Evolutionary conservation across 352 stramenopile genomes (phyloP).

Genomic region (Phytophthora syringae): DNA sequence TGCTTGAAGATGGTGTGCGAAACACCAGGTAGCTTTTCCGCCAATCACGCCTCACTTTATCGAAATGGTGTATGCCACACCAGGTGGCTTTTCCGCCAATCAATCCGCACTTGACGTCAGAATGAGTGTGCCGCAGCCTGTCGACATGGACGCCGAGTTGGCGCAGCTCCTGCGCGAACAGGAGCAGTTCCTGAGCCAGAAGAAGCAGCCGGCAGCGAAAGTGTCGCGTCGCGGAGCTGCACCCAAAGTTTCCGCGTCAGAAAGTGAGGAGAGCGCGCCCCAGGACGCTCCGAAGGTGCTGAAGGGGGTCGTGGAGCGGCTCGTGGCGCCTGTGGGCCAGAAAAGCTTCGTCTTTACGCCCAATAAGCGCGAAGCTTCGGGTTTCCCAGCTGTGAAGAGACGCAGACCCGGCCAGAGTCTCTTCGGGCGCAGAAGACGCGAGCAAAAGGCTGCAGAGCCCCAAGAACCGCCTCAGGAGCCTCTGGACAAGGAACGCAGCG

Average conservation of each 20-base stretch:
- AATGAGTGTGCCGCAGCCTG: conserved; percentile 25
- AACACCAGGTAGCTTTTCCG: too few species aligned
- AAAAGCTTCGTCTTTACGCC: conserved; percentile 38
- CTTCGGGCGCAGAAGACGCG: conserved; percentile 65
- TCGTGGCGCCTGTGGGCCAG: conserved; percentile 48
- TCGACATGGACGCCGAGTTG: conserved; percentile 81
- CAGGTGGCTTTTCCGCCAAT: conserved; percentile 20
- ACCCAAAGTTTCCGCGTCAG: conserved; percentile 8
- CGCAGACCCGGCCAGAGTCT: conserved; percentile 60
- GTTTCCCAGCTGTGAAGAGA: conserved; percentile 66
- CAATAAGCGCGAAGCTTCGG: conserved; percentile 32
- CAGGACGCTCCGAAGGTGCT: conserved; percentile 49
- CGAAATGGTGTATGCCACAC: too few species aligned
- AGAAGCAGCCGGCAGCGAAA: conserved; percentile 66
- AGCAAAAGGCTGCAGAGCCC: conserved; percentile 9
- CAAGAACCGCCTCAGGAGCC: conserved; percentile 19
- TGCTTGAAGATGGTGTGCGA: too few species aligned
- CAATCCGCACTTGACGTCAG: conserved; percentile 1
- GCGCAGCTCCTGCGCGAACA: conserved; percentile 83
- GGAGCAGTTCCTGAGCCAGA: conserved; percentile 74
- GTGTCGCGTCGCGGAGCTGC: conserved; percentile 37
- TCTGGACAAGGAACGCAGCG: conserved; percentile 43
- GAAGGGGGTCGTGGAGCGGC: conserved; percentile 69
- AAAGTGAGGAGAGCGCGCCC: conserved; percentile 6
- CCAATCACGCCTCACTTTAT: too few species aligned